These are phyloP conservation scores for Ophiostoma ips DNA, from an alignment of 2,329 filamentous ascomycete species.

Conservation along the genomic window DNA sequence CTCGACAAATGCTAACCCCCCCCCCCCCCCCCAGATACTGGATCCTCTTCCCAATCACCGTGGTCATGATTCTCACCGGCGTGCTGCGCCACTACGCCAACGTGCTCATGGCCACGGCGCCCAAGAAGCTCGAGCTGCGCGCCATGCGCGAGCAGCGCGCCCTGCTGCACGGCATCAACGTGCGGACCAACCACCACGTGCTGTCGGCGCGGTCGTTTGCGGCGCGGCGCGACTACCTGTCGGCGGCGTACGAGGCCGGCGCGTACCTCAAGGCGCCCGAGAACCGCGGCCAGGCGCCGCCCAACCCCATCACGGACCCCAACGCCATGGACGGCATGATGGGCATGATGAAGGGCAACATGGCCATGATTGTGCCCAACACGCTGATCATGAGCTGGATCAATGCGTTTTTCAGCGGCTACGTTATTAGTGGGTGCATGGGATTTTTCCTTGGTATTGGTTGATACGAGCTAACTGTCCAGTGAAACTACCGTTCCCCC, in stretches of 20 bases:
- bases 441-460: background rate
- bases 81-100: constrained; percentile 92
- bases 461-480: background rate
- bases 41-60: constrained; percentile 93
- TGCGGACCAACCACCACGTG: constrained; percentile 69
- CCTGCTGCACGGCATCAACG: constrained; percentile 68
- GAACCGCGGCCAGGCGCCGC: constrained; percentile 68
- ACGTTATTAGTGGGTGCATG: constrained; percentile 83
- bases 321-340: constrained; percentile 99
- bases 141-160: constrained; percentile 76
- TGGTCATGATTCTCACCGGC: constrained; percentile 95
- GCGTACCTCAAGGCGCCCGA: constrained; percentile 83
- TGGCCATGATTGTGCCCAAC: constrained; percentile 99
- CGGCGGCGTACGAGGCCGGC: constrained; percentile 70
- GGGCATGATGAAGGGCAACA: constrained; percentile 99
- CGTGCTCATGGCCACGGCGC: constrained; percentile 71
- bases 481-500: constrained; percentile 94
- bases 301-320: constrained; percentile 91
- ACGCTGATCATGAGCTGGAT: constrained; percentile 99
- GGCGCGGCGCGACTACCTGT: constrained; percentile 64
- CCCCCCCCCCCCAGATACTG: constrained; percentile 79
- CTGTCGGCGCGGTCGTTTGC: constrained; percentile 69
- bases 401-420: constrained; percentile 96
- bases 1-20: too few species aligned
- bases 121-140: constrained; percentile 66